A percentile compares a stretch with the other conserved stretches of the same genome.
phyloP scores from a whole-genome alignment of 2,329 filamentous ascomycete genomes.

The Arthrobotrys iridis region DNA sequence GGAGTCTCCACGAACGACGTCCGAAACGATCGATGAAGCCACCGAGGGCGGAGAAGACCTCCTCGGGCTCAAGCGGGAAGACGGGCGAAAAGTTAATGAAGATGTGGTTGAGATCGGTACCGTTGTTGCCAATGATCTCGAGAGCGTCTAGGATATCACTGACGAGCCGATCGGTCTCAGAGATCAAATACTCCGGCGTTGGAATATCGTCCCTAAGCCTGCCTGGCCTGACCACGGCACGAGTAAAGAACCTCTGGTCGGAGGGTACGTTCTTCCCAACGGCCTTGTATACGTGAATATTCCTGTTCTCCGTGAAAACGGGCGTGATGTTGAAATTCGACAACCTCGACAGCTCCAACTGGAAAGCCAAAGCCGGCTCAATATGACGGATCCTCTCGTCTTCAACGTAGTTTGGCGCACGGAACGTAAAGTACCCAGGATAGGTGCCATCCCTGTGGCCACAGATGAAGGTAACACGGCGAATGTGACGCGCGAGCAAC shows the following conservation, averaged over 20 bases:
- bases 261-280: constrained; percentile 93
- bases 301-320: constrained; percentile 98
- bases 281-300: constrained; percentile 98
- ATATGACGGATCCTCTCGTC: constrained; percentile 96
- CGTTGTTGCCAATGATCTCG: constrained; percentile 99
- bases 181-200: constrained; percentile 97
- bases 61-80: constrained; percentile 87
- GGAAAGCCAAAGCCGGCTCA: constrained; percentile 96
- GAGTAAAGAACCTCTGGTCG: constrained; percentile 98
- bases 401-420: constrained; percentile 86
- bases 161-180: constrained; percentile 94
- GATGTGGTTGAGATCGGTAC: constrained; percentile 99
- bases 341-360: constrained; percentile 92
- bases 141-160: constrained; percentile 97
- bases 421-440: constrained; percentile 98
- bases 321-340: constrained; percentile 98
- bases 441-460: constrained; percentile 93
- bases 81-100: constrained; percentile 99
- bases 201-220: constrained; percentile 96
- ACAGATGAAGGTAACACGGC: constrained; percentile 94
- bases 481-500: constrained; percentile 80
- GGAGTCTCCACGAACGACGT: constrained; percentile 91
- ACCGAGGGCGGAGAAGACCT: constrained; percentile 91
- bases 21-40: constrained; percentile 98
- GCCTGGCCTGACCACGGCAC: constrained; percentile 91